phyloP scores from a whole-genome alignment of 768 basidiomycete species.

The Leccinum boreale region DNA sequence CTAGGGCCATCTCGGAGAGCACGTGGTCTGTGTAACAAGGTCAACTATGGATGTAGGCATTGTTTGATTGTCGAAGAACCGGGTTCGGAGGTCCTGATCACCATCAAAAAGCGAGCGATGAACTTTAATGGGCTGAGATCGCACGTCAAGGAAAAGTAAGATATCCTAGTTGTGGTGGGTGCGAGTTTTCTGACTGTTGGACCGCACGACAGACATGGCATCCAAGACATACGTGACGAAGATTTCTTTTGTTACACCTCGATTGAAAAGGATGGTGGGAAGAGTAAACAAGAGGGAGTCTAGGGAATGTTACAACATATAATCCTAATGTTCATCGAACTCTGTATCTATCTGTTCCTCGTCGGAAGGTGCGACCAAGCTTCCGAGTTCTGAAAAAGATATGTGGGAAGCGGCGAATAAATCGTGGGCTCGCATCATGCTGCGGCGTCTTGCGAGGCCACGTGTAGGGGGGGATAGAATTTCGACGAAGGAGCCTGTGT shows the following conservation, averaged over 20 bases:
- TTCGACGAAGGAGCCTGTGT: constrained; percentile 14
- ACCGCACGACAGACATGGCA: constrained; percentile 42
- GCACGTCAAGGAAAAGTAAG: constrained; percentile 59
- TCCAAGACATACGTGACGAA: constrained; percentile 48
- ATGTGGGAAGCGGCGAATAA: constrained; percentile 25
- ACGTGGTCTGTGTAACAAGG: constrained; percentile 31
- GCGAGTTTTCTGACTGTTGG: neutral
- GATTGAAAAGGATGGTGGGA: neutral
- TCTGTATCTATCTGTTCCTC: neutral
- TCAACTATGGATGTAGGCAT: constrained; percentile 52
- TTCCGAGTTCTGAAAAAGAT: constrained; percentile 27
- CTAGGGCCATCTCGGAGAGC: constrained; percentile 19
- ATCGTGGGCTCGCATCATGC: constrained; percentile 21
- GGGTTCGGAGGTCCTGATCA: neutral
- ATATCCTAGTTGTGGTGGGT: neutral
- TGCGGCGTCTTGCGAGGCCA: constrained; percentile 11
- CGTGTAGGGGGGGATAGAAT: constrained; percentile 21
- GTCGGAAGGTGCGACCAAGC: constrained; percentile 12
- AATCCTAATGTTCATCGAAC: neutral
- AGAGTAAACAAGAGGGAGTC: neutral
- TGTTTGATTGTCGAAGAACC: constrained; percentile 29
- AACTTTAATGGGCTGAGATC: constrained; percentile 57
- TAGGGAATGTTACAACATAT: neutral
- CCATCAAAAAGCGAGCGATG: constrained; percentile 30
- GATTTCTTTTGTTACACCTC: constrained; percentile 40